phyloP scores from a whole-genome alignment of 2,329 filamentous ascomycete genomes.

The Aspergillus eucalypticola region DNA sequence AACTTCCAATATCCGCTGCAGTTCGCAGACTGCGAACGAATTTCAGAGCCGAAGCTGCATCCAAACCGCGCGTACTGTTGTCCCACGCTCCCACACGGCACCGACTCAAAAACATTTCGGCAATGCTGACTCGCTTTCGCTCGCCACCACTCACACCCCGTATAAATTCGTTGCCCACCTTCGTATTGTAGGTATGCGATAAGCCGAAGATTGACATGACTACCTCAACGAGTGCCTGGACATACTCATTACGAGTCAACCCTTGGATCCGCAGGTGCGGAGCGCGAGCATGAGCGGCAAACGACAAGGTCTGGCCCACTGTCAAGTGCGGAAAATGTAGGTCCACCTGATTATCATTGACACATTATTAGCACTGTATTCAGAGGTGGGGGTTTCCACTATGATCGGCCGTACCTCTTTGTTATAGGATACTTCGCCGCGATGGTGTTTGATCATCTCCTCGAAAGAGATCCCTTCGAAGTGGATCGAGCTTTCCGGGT shows the following conservation, averaged over 20 bases:
- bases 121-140: slow-evolving; percentile 57
- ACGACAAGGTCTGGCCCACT: slow-evolving; percentile 73
- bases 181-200: slow-evolving; percentile 12
- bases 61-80: slow-evolving; percentile 42
- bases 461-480: slow-evolving; percentile 59
- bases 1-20: slow-evolving; percentile 5
- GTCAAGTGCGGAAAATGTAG: slow-evolving; percentile 73
- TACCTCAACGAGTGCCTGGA: slow-evolving; percentile 2
- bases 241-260: slow-evolving; percentile 9
- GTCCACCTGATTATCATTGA: too few species aligned
- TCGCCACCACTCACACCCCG: slow-evolving; percentile 19
- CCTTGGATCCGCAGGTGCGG: not conserved
- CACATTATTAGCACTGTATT: too few species aligned
- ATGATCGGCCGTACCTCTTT: too few species aligned
- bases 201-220: slow-evolving; percentile 14
- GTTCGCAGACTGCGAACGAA: slow-evolving; percentile 50
- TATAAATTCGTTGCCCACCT: slow-evolving; percentile 17
- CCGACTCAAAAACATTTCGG: slow-evolving; percentile 13
- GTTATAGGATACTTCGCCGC: slow-evolving; percentile 76
- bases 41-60: slow-evolving; percentile 54
- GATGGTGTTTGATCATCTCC: slow-evolving; percentile 13
- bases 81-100: slow-evolving; percentile 35
- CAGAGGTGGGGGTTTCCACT: too few species aligned
- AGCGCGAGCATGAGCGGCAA: slow-evolving; percentile 61
- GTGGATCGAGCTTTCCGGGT: slow-evolving; percentile 55